Evolutionary conservation across 805 yeast genomes (phyloP), one percentile per base, ranked within the genome.

Genomic region (Wickerhamomyces silvicola): DNA sequence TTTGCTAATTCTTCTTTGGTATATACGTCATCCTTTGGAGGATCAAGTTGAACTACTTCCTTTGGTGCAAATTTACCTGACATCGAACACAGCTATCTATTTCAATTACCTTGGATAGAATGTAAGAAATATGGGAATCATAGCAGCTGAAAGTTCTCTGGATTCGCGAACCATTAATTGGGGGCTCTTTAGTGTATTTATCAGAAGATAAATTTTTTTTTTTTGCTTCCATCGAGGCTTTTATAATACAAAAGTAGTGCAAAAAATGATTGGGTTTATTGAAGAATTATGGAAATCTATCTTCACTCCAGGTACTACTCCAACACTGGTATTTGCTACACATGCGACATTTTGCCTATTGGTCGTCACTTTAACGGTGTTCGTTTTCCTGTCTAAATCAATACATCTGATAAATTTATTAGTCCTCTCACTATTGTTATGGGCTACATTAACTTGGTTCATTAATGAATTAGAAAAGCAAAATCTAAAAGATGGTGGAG

Each of bases 291-390:
- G 97, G 97, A 79, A 82, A 35, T 83, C 95, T 10, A 75, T 92
- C 18, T 84, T 90, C 59, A 78, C 85, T 12, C 97, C 97, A 6
- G 98, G 98, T 1, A 75, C 95, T 1, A 74, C 92, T 1, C 96
- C 97, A 2, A 86, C 94, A 1, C 68, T 92, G 31, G 67, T 87
- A n/a, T 66, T 69, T 23, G 97, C 97, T 2, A 90, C 97, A 0
- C 97, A 92, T 54, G 69, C 64, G 2, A 81, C 96, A 2, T 92
- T 92, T 49, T 62, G 70, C 1, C 66, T 81, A 9, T 66, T 92
- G 35, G 62, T 77, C 10, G 28, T 72, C 5, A 68, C 83, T 1
- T 64, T 90, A 38, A 39, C 62, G 1, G 60, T 67, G 36, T 70
- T 90, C 60, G 68, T 79, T 19, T 73, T 68, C 43, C 54, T 76